These are phyloP conservation scores for Hanseniaspora gamundiae DNA, from an alignment of 1,139 yeast species.

Conservation along the genomic window DNA sequence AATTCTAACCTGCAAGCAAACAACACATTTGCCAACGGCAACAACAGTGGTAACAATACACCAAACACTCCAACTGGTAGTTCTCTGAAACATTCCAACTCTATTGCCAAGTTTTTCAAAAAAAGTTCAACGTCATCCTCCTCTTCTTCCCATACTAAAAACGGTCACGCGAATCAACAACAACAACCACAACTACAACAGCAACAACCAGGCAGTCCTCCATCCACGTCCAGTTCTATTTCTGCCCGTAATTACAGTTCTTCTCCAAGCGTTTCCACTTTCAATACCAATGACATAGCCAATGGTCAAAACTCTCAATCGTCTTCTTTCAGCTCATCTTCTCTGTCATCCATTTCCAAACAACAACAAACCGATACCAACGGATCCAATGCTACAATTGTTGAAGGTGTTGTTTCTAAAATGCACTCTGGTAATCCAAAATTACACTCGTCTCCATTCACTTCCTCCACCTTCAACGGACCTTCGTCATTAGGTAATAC, in stretches of 20 bases:
- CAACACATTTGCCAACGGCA: conserved; percentile 9
- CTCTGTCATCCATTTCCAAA: background rate
- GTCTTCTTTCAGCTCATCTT: background rate
- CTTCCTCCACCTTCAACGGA: conserved; percentile 7
- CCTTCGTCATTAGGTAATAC: conserved; percentile 8
- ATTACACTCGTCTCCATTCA: conserved; percentile 1
- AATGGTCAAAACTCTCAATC: background rate
- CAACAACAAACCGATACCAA: conserved; percentile 1
- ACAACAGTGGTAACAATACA: conserved; percentile 10
- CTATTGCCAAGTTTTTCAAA: conserved; percentile 23
- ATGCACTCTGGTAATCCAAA: background rate
- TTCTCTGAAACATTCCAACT: conserved; percentile 9
- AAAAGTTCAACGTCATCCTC: conserved; percentile 8
- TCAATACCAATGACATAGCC: conserved; percentile 14
- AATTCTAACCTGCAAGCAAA: conserved; percentile 8
- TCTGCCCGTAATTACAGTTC: conserved; percentile 11
- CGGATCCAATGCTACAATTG: background rate
- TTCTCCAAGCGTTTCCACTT: conserved; percentile 18
- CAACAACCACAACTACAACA: background rate
- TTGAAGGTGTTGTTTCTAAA: background rate
- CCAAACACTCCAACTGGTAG: conserved; percentile 13
- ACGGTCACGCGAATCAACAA: conserved; percentile 14
- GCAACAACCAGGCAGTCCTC: conserved; percentile 13
- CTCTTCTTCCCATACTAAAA: conserved; percentile 15
- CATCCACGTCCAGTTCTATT: conserved; percentile 13